Conservation (phyloP, 169 alveolate species). For the Ichthyophthirius multifiliis region DNA sequence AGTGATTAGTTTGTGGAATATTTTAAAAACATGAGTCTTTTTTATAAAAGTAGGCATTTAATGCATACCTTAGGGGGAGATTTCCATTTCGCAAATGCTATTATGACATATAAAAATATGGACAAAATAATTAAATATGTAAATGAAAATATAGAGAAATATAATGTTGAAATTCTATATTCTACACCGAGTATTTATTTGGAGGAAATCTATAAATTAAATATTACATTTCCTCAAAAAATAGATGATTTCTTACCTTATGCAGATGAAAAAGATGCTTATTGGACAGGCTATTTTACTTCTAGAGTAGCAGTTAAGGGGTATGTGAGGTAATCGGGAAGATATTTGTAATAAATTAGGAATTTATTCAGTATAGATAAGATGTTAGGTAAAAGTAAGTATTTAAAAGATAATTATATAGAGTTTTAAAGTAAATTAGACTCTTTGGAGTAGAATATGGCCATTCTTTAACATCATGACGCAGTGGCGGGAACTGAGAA, state of each 20-base stretch:
- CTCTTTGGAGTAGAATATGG: conserved; percentile 1
- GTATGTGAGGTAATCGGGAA: conserved; percentile 11
- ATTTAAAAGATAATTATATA: not conserved
- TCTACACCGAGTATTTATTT: conserved; percentile 53
- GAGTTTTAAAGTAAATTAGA: not conserved
- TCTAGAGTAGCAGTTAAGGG: conserved; percentile 48
- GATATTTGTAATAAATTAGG: conserved; percentile 13
- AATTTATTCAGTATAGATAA: not conserved
- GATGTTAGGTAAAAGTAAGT: not conserved
- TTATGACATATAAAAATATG: conserved; percentile 29
- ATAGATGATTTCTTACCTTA: conserved; percentile 74
- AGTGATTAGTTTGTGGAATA: conserved; percentile 24
- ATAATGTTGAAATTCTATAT: conserved; percentile 35
- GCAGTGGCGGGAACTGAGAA: conserved; percentile 71
- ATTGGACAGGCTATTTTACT: conserved; percentile 82
- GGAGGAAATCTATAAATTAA: conserved; percentile 26
- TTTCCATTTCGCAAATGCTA: conserved; percentile 54
- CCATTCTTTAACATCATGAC: conserved; percentile 36
- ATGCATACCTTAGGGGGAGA: conserved; percentile 62
- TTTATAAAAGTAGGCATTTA: conserved; percentile 50
- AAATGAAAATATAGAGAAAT: conserved; percentile 18
- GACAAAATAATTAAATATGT: conserved; percentile 50
- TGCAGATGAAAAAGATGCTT: conserved; percentile 48
- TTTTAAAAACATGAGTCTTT: conserved; percentile 26
- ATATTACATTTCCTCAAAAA: conserved; percentile 44